Percentiles rank a stretch among this genome's conserved stretches.
phyloP scores from a whole-genome alignment of 306 rosid species.

The Prunus padus region DNA sequence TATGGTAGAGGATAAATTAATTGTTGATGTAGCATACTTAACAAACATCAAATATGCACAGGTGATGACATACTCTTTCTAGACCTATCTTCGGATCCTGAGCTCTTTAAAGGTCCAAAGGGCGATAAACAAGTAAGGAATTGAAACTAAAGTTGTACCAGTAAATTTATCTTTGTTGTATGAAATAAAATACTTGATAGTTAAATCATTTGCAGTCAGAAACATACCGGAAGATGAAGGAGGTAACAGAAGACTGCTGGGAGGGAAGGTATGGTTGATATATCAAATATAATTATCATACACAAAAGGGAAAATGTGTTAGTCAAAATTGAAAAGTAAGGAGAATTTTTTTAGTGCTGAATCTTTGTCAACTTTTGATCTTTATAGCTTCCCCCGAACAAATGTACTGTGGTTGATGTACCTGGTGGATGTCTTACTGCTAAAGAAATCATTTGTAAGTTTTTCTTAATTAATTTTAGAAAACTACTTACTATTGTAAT shows the following conservation, averaged over 20 bases:
- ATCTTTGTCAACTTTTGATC: slow-evolving; percentile 20
- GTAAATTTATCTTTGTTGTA: slow-evolving; percentile 9
- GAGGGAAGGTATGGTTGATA: slow-evolving; percentile 69
- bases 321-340: neutral
- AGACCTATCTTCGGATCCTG: slow-evolving; percentile 80
- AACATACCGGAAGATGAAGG: slow-evolving; percentile 92
- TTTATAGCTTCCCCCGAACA: slow-evolving; percentile 73
- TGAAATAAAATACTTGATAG: slow-evolving; percentile 16
- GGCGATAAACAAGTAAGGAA: slow-evolving; percentile 80
- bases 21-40: slow-evolving; percentile 15
- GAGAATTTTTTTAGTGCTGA: slow-evolving; percentile 13
- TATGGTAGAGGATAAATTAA: slow-evolving; percentile 13
- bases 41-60: slow-evolving; percentile 34
- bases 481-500: neutral
- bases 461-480: slow-evolving; percentile 13
- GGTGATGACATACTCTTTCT: slow-evolving; percentile 79
- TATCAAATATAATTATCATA: neutral
- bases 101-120: slow-evolving; percentile 73
- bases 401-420: slow-evolving; percentile 87
- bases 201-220: slow-evolving; percentile 58
- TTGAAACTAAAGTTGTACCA: slow-evolving; percentile 13
- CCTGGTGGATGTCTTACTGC: slow-evolving; percentile 75
- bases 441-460: slow-evolving; percentile 91
- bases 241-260: slow-evolving; percentile 85
- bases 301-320: neutral